Conservation (phyloP, 129 eudicot species). For the Pulicaria dysenterica region DNA sequence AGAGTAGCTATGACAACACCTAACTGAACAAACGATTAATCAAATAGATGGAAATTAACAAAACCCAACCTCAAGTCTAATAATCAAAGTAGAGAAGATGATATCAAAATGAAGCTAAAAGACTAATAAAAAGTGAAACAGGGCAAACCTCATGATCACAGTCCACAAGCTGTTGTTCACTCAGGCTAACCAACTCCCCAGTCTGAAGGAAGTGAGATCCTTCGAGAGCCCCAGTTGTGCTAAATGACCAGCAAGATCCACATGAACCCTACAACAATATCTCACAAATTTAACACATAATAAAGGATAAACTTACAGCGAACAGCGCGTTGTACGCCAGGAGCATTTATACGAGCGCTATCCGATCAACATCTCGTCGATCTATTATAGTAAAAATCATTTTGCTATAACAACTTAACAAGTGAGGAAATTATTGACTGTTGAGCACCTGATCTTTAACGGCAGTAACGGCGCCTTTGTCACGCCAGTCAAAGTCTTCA, state of each 20-base stretch:
- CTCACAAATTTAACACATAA: neutral
- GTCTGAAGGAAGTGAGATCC: constrained; percentile 80
- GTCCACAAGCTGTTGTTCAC: constrained; percentile 96
- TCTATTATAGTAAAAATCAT: neutral
- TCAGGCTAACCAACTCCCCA: constrained; percentile 87
- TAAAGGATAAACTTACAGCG: neutral
- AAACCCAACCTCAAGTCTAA: neutral
- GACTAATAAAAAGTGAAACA: constrained; percentile 3
- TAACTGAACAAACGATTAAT: no score
- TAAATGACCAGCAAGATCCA: constrained; percentile 96
- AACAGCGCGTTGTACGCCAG: no score
- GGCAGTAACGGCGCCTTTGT: constrained; percentile 73
- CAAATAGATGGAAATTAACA: no score
- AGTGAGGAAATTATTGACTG: neutral
- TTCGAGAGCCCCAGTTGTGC: constrained; percentile 87
- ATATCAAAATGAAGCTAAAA: neutral
- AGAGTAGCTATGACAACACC: no score
- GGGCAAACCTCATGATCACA: constrained; percentile 88
- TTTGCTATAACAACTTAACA: neutral
- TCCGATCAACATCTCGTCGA: neutral
- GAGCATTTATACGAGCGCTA: neutral
- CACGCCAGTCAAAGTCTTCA: constrained; percentile 79
- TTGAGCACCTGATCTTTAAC: constrained; percentile 80
- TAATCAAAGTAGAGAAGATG: neutral
- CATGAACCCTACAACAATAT: constrained; percentile 68